phyloP scores from a whole-genome alignment of 2,329 filamentous ascomycete species.

The Clonostachys sp. region DNA sequence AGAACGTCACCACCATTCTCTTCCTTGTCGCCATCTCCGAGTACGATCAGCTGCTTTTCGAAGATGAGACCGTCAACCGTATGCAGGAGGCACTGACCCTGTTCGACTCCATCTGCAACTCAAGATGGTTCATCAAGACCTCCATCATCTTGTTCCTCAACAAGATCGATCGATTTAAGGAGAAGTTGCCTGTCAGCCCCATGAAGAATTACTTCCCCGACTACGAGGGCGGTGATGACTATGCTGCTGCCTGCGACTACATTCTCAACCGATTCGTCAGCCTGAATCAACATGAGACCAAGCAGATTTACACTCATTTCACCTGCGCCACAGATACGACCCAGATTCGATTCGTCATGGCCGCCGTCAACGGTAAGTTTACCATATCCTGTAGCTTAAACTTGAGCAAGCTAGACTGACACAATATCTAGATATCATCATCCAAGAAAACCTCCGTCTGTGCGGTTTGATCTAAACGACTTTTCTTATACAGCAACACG shows the following conservation, averaged over 20 bases:
- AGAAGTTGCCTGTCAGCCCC: constrained; percentile 77
- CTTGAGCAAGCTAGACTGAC: neutral
- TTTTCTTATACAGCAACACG: constrained; percentile 29
- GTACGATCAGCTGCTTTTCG: constrained; percentile 93
- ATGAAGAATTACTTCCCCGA: constrained; percentile 88
- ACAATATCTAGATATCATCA: constrained; percentile 79
- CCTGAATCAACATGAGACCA: constrained; percentile 97
- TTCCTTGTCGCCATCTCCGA: constrained; percentile 97
- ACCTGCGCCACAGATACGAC: constrained; percentile 98
- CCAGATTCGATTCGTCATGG: constrained; percentile 99
- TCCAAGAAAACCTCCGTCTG: constrained; percentile 96
- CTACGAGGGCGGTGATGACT: constrained; percentile 93
- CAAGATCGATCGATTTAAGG: constrained; percentile 87
- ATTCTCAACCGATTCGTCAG: constrained; percentile 98
- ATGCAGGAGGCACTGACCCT: constrained; percentile 87
- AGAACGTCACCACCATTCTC: constrained; percentile 94
- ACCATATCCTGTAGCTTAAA: neutral
- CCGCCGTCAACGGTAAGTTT: constrained; percentile 90
- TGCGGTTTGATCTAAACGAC: constrained; percentile 86
- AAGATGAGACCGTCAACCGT: constrained; percentile 93
- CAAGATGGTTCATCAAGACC: constrained; percentile 85
- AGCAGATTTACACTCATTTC: constrained; percentile 99
- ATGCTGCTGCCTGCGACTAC: constrained; percentile 94
- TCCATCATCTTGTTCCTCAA: constrained; percentile 86
- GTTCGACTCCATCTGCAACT: constrained; percentile 85